Conservation (phyloP, 2,329 filamentous ascomycete species). For the Talaromyces sp. region DNA sequence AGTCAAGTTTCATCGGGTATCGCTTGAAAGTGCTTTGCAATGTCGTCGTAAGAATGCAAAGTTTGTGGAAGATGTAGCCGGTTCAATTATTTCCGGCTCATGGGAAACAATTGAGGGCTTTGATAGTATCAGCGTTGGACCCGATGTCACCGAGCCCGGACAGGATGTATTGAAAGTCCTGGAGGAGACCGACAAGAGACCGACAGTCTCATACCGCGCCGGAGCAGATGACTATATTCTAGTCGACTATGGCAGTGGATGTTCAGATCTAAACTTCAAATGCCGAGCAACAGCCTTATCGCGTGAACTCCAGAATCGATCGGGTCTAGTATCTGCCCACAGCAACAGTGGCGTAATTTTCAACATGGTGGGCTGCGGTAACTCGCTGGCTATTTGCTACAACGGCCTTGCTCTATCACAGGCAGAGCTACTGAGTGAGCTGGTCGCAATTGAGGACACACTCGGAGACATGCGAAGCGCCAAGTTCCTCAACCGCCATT, state of each 20-base stretch:
- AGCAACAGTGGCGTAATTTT: neutral
- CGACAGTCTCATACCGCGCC: neutral
- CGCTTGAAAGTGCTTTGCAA: constrained; percentile 49
- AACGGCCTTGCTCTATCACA: constrained; percentile 41
- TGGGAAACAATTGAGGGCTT: neutral
- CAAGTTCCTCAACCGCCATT: constrained; percentile 44
- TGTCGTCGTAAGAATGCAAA: constrained; percentile 28
- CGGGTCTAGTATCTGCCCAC: neutral
- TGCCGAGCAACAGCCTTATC: constrained; percentile 47
- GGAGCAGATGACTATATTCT: constrained; percentile 48
- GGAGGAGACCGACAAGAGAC: neutral
- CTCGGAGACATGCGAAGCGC: constrained; percentile 40
- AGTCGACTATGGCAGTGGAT: constrained; percentile 56
- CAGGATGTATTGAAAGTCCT: neutral
- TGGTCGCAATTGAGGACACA: constrained; percentile 36
- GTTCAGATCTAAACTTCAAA: constrained; percentile 56
- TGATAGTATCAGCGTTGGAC: neutral
- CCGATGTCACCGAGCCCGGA: neutral
- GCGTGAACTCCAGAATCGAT: neutral
- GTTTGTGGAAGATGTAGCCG: constrained; percentile 38
- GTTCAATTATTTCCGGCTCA: neutral
- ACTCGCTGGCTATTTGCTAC: constrained; percentile 26
- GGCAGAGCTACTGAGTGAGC: constrained; percentile 33
- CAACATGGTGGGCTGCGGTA: neutral
- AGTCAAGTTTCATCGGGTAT: constrained; percentile 50